phyloP scores from a whole-genome alignment of 2,329 filamentous ascomycete species.

The Xylariales sp. region DNA sequence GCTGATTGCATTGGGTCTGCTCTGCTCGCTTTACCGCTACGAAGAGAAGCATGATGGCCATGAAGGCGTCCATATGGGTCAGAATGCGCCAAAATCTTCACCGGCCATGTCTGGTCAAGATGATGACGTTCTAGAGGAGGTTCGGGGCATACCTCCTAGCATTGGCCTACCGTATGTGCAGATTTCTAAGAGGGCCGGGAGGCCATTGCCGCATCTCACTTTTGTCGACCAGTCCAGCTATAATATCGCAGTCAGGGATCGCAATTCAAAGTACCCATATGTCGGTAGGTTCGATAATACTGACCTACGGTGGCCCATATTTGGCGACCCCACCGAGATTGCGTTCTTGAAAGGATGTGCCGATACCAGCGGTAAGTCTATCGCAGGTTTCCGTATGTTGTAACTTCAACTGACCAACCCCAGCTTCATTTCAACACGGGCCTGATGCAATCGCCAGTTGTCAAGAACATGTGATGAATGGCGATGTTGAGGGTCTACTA shows the following conservation, averaged over 20 bases:
- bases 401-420: neutral
- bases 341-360: constrained; percentile 47
- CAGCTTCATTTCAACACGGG: constrained; percentile 45
- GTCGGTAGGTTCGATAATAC: constrained; percentile 48
- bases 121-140: constrained; percentile 46
- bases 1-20: constrained; percentile 45
- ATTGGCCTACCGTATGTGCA: constrained; percentile 48
- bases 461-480: constrained; percentile 50
- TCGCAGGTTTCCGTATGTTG: neutral
- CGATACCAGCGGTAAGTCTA: constrained; percentile 34
- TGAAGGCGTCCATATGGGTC: constrained; percentile 38
- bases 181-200: constrained; percentile 45
- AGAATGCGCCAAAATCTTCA: constrained; percentile 19
- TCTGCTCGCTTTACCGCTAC: constrained; percentile 50
- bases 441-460: constrained; percentile 47
- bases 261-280: constrained; percentile 44
- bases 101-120: constrained; percentile 42
- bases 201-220: constrained; percentile 46
- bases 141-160: constrained; percentile 41
- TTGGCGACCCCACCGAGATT: constrained; percentile 46
- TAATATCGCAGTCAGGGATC: constrained; percentile 45
- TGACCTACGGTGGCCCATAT: constrained; percentile 50
- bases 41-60: constrained; percentile 48
- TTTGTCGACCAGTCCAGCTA: constrained; percentile 51
- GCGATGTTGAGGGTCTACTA: constrained; percentile 44